phyloP scores from a whole-genome alignment of 805 yeast genomes.

The Saccharomyces jurei region DNA sequence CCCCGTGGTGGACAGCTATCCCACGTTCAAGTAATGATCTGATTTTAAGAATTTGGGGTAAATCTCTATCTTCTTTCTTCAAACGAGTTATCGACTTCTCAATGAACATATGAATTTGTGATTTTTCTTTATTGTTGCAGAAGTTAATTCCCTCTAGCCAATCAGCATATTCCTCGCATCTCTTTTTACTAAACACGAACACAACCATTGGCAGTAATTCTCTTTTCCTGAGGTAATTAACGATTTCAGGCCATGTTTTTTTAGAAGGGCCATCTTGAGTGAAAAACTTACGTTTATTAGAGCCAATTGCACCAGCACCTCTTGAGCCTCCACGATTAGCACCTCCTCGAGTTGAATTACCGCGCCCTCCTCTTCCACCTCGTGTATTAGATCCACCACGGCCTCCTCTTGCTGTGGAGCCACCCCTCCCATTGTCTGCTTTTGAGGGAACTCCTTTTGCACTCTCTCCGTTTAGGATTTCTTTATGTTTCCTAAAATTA shows the following conservation, averaged over 20 bases:
- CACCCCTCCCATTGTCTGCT: slow-evolving; percentile 21
- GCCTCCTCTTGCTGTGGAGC: slow-evolving; percentile 16
- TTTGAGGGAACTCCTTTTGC: slow-evolving; percentile 17
- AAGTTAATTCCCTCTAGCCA: slow-evolving; percentile 67
- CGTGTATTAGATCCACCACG: slow-evolving; percentile 21
- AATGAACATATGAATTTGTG: slow-evolving; percentile 88
- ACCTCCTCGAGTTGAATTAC: slow-evolving; percentile 26
- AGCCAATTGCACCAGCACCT: slow-evolving; percentile 35
- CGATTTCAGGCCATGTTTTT: slow-evolving; percentile 67
- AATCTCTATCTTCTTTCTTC: slow-evolving; percentile 83
- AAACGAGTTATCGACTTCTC: slow-evolving; percentile 82
- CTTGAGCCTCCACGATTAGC: slow-evolving; percentile 31
- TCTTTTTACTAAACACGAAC: slow-evolving; percentile 87
- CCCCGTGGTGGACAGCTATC: slow-evolving; percentile 94
- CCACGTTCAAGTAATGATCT: slow-evolving; percentile 83
- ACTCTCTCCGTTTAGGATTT: slow-evolving; percentile 37
- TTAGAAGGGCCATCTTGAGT: slow-evolving; percentile 65
- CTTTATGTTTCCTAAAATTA: slow-evolving; percentile 56
- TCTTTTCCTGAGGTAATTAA: slow-evolving; percentile 57
- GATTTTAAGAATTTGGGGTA: slow-evolving; percentile 82
- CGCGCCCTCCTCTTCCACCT: slow-evolving; percentile 22
- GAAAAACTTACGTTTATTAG: slow-evolving; percentile 31
- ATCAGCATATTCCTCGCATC: slow-evolving; percentile 89
- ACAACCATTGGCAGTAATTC: slow-evolving; percentile 84
- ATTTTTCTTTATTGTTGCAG: slow-evolving; percentile 75